phyloP scores from a whole-genome alignment of 148 eudicot genomes.

The Rhododendron molle region DNA sequence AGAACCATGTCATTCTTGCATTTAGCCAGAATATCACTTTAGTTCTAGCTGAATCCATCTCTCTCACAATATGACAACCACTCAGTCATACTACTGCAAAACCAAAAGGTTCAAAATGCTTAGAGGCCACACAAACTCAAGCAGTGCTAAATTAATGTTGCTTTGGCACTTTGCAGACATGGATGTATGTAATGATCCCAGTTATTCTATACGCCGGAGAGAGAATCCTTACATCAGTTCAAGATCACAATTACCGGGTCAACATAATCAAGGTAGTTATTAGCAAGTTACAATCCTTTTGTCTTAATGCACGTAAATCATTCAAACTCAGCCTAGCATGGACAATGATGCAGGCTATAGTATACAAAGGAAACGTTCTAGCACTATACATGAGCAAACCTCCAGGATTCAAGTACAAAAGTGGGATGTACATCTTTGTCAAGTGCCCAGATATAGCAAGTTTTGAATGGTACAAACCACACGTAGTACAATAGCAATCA shows the following conservation, averaged over 20 bases:
- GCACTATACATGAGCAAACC: constrained; percentile 94
- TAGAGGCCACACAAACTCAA: neutral
- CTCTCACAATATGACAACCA: neutral
- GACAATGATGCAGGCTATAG: constrained; percentile 54
- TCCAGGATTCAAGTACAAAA: constrained; percentile 76
- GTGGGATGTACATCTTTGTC: constrained; percentile 94
- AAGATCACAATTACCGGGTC: constrained; percentile 60
- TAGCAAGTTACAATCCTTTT: neutral
- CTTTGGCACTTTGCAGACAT: constrained; percentile 54
- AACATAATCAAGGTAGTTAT: constrained; percentile 55
- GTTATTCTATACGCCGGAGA: constrained; percentile 60
- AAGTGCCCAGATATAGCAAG: constrained; percentile 85
- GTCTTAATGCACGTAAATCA: neutral
- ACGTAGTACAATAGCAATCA: neutral
- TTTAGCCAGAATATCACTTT: neutral
- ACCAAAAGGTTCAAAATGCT: neutral
- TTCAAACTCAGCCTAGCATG: neutral
- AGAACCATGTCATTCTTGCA: neutral
- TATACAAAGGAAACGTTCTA: constrained; percentile 80
- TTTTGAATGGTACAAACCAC: constrained; percentile 66
- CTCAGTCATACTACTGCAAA: neutral
- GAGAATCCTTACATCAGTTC: constrained; percentile 53
- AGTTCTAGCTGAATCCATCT: neutral
- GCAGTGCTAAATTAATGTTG: neutral
- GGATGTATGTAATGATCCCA: constrained; percentile 91